Evolutionary conservation across 257 asterid genomes (phyloP).

Genomic region (Lycium ferocissimum): DNA sequence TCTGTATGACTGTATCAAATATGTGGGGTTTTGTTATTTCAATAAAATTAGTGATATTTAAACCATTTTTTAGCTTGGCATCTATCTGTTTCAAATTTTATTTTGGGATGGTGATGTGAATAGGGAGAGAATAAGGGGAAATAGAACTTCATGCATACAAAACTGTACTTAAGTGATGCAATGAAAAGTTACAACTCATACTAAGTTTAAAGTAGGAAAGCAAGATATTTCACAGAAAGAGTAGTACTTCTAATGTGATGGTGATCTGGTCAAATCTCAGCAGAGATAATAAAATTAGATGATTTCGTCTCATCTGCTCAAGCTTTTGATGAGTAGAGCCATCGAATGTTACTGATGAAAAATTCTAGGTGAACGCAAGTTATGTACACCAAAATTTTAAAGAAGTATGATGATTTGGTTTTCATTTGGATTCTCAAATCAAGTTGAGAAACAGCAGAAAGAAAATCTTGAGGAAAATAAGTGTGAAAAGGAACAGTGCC

Average conservation of each 20-base stretch:
- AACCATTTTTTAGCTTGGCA: not conserved
- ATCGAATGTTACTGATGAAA: not conserved
- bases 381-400: not conserved
- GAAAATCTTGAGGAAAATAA: slow-evolving; percentile 15
- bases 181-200: not conserved
- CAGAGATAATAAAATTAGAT: not conserved
- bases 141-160: not conserved
- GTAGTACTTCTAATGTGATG: not conserved
- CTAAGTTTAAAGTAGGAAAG: not conserved
- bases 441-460: not conserved
- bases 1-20: not conserved
- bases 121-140: not conserved
- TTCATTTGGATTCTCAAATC: not conserved
- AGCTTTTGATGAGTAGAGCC: not conserved
- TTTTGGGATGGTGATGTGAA: not conserved
- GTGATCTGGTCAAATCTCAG: not conserved
- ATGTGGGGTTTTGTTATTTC: not conserved
- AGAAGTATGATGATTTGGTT: not conserved
- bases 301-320: not conserved
- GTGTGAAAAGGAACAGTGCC: slow-evolving; percentile 27
- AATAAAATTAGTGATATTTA: not conserved
- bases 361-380: not conserved
- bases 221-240: not conserved
- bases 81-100: not conserved
- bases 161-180: not conserved